Percentiles rank a stretch among this genome's conserved stretches.
These are phyloP conservation scores for Nicotiana otophora DNA, from an alignment of 257 asterid species.

Conservation along the genomic window DNA sequence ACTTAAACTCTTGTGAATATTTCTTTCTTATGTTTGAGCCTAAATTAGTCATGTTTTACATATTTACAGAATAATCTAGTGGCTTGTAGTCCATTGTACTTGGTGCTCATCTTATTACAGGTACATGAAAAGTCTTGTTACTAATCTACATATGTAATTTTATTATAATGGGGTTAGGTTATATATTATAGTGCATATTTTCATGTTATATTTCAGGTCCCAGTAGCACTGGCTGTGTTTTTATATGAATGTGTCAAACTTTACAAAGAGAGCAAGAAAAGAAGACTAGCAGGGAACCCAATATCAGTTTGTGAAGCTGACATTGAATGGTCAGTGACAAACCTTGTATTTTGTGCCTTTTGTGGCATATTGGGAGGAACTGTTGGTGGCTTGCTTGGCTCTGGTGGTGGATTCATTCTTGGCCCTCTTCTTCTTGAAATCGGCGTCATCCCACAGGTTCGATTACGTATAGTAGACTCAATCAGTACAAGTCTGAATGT, in stretches of 20 bases:
- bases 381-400: slow-evolving; percentile 88
- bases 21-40: too few species aligned
- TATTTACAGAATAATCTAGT: slow-evolving; percentile 47
- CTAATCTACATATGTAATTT: background rate
- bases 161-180: background rate
- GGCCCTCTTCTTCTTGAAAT: slow-evolving; percentile 97
- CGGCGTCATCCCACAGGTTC: slow-evolving; percentile 95
- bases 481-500: too few species aligned
- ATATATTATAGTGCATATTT: background rate
- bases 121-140: slow-evolving; percentile 19
- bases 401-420: slow-evolving; percentile 93
- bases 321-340: slow-evolving; percentile 64
- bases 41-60: background rate
- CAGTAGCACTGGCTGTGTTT: slow-evolving; percentile 62
- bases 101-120: slow-evolving; percentile 81
- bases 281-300: slow-evolving; percentile 54
- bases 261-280: slow-evolving; percentile 82
- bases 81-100: slow-evolving; percentile 56
- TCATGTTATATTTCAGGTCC: slow-evolving; percentile 39
- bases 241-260: slow-evolving; percentile 64
- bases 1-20: too few species aligned
- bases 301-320: slow-evolving; percentile 80
- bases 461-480: background rate
- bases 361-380: slow-evolving; percentile 93
- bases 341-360: slow-evolving; percentile 70